A percentile compares a stretch with the other conserved stretches of the same genome.
Evolutionary conservation across 306 rosid genomes (phyloP).

Genomic region (Glycine tomentella): DNA sequence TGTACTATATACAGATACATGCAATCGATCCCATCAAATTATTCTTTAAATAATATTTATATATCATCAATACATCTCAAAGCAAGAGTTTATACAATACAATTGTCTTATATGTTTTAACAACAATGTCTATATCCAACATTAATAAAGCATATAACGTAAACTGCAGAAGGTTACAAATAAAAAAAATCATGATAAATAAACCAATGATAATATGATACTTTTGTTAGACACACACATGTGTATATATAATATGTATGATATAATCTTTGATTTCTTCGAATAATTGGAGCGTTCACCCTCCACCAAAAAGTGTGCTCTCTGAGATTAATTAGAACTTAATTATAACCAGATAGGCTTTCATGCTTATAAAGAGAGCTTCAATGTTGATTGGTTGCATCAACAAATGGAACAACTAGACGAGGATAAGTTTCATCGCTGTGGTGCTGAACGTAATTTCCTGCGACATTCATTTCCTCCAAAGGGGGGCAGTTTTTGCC

Average conservation of each 20-base stretch:
- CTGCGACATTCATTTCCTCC: conserved; percentile 55
- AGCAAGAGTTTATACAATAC: too few species aligned
- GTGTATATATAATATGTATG: too few species aligned
- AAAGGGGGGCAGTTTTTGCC: conserved; percentile 69
- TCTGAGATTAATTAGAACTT: too few species aligned
- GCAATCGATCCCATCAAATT: not conserved
- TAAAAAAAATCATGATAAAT: conserved; percentile 1
- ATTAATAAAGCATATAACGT: not conserved
- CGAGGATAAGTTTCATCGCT: conserved; percentile 44
- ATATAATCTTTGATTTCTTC: too few species aligned
- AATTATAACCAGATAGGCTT: too few species aligned
- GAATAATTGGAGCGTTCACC: too few species aligned
- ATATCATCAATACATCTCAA: not conserved
- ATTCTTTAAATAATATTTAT: not conserved
- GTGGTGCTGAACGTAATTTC: not conserved
- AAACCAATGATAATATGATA: not conserved
- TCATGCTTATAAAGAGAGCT: not conserved
- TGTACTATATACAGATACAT: not conserved
- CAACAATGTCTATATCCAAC: not conserved
- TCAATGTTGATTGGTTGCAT: conserved; percentile 49
- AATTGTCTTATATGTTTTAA: too few species aligned
- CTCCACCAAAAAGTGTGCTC: too few species aligned
- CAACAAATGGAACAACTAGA: conserved; percentile 46
- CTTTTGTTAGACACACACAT: too few species aligned
- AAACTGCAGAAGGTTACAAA: not conserved